Base-by-base conservation (phyloP, 2,329 filamentous ascomycete genomes). In the Conoideocrella luteorostrata region DNA sequence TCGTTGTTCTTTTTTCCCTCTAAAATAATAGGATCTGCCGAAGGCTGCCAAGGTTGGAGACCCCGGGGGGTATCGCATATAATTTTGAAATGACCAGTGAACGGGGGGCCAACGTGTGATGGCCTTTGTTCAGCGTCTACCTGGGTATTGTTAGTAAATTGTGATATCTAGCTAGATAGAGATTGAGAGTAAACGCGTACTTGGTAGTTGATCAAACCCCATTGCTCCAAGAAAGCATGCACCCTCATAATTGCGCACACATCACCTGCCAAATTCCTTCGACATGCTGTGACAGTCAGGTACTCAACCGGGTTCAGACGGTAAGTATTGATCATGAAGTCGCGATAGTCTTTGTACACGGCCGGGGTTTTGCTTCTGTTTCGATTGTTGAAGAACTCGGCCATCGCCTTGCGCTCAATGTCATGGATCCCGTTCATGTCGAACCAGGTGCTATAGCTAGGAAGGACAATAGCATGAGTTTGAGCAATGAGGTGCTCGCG, bases 301-400 rank as follows among this genome's bases (percentile, higher is more conserved):
- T 98, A 98, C 65, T 98, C 93, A 43, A 89, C 78, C 5, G 93
- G 93, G 61, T 97, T 98, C 45, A 98, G 72, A 29, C 93, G 84
- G 67, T 98, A 98, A 12, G 93, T 97, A 70, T 98, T 98, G 70
- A 98, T 89, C 93, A 98, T 98, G 62, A 98, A 98, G 61, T 98
- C 93, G 55, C 93, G 84, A 67, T 98, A 98, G 62, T 98, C 93
- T 68, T 97, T 97, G 73, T 98, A 98, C 18, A 97, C 88, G 39
- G 89, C 84, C 1, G 89, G 86, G 0, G 93, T 98, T 71, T 98
- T 98, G 80, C 93, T 97, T 57, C 93, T 85, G 68, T 98, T 98
- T 47, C 93, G 82, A 64, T 82, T 91, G 71, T 98, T 98, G 78
- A 98, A 98, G 69, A 97, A 98, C 64, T 98, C 93, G 17, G 91